phyloP scores from a whole-genome alignment of 306 rosid genomes.

The Malus asiatica region DNA sequence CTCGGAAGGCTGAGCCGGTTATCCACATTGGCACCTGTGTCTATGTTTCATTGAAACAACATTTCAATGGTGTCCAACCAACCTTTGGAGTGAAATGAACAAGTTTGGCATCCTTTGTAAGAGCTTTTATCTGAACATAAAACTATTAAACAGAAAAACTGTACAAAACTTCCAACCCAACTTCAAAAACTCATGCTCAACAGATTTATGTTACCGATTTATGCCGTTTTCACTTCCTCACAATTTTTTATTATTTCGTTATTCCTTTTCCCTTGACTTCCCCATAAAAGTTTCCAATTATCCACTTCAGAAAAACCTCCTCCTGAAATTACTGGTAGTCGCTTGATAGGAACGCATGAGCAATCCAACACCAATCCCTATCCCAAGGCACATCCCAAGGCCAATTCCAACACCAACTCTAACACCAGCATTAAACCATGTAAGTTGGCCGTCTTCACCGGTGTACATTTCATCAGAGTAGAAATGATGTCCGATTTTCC shows the following conservation, averaged over 20 bases:
- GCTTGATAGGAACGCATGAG: conserved; percentile 96
- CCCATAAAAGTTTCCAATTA: neutral
- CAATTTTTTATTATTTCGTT: neutral
- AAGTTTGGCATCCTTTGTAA: conserved; percentile 7
- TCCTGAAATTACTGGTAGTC: conserved; percentile 65
- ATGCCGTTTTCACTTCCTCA: conserved; percentile 13
- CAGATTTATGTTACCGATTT: conserved; percentile 8
- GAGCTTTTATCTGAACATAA: conserved; percentile 15
- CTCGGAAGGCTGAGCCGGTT: conserved; percentile 15
- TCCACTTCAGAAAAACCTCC: conserved; percentile 49
- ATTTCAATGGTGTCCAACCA: neutral
- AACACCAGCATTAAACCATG: conserved; percentile 94
- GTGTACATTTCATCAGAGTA: conserved; percentile 62
- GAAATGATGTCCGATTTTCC: conserved; percentile 47
- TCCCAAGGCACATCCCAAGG: conserved; percentile 87
- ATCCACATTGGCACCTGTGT: conserved; percentile 6
- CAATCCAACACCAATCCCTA: conserved; percentile 80
- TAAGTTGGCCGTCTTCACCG: conserved; percentile 78
- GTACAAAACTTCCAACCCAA: conserved; percentile 35
- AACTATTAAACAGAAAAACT: conserved; percentile 28
- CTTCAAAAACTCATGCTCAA: conserved; percentile 32
- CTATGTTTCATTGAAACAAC: conserved; percentile 15
- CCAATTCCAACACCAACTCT: conserved; percentile 94
- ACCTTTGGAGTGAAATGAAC: neutral
- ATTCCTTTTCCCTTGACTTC: neutral